A percentile compares a stretch with the other conserved stretches of the same genome.
These are phyloP conservation scores for Microcos paniculata DNA, from an alignment of 345 rosid genomes.

Conservation along the genomic window DNA sequence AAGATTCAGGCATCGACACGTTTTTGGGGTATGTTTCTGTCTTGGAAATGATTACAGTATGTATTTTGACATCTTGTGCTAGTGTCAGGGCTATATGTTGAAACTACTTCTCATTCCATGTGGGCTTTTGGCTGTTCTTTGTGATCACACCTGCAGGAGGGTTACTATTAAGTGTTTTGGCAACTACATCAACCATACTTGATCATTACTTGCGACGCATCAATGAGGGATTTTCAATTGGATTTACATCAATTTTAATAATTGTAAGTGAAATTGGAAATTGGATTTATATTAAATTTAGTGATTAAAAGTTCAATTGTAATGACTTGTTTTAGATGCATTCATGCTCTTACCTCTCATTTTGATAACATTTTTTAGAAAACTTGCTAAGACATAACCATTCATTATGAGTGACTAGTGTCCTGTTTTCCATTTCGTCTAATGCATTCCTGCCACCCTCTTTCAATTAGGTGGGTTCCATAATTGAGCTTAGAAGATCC, in stretches of 20 bases:
- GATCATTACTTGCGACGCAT: slow-evolving; percentile 78
- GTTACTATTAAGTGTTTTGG: slow-evolving; percentile 73
- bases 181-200: slow-evolving; percentile 78
- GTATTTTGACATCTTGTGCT: slow-evolving; percentile 1
- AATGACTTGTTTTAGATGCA: background rate
- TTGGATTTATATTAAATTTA: slow-evolving; percentile 84
- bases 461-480: slow-evolving; percentile 78
- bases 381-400: background rate
- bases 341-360: background rate
- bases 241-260: slow-evolving; percentile 85
- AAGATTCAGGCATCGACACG: slow-evolving; percentile 94
- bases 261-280: slow-evolving; percentile 53
- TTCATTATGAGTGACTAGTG: background rate
- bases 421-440: background rate
- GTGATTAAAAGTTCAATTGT: slow-evolving; percentile 60
- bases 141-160: slow-evolving; percentile 56
- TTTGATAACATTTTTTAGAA: background rate
- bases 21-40: slow-evolving; percentile 75
- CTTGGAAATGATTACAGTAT: background rate
- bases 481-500: slow-evolving; percentile 93
- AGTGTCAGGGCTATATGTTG: background rate
- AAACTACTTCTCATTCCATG: slow-evolving; percentile 8
- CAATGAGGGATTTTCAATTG: slow-evolving; percentile 82
- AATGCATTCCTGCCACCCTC: background rate
- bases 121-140: background rate